Percentiles rank a stretch among this genome's conserved stretches.
These are phyloP conservation scores for Prototheca wickerhamii DNA, from an alignment of 163 green algal genomes.

Conservation along the genomic window DNA sequence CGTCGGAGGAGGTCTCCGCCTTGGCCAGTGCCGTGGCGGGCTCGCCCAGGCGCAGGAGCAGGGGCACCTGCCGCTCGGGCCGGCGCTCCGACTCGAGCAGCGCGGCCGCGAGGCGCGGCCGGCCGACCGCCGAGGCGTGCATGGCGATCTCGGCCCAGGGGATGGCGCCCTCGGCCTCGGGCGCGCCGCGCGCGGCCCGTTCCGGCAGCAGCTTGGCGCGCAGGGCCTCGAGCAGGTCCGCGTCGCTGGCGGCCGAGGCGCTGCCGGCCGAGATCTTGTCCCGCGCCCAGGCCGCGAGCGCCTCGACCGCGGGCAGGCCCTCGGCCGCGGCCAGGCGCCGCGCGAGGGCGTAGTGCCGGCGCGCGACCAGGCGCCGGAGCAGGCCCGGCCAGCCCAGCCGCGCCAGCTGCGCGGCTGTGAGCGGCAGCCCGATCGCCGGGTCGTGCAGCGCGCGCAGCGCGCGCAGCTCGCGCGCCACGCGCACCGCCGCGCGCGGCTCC, in stretches of 20 bases:
- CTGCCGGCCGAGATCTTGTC: slow-evolving; percentile 59
- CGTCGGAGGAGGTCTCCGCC: background rate
- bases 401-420: slow-evolving; percentile 59
- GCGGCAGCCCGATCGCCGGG: slow-evolving; percentile 31
- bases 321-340: slow-evolving; percentile 51
- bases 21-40: slow-evolving; percentile 19
- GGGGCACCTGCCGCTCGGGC: slow-evolving; percentile 48
- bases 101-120: slow-evolving; percentile 49
- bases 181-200: slow-evolving; percentile 2
- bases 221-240: slow-evolving; percentile 50
- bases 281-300: slow-evolving; percentile 77
- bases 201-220: background rate
- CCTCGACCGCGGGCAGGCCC: slow-evolving; percentile 28
- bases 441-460: slow-evolving; percentile 68
- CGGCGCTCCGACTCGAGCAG: slow-evolving; percentile 65
- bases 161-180: slow-evolving; percentile 17
- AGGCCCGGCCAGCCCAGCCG: slow-evolving; percentile 44
- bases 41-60: slow-evolving; percentile 39
- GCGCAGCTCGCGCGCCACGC: slow-evolving; percentile 41
- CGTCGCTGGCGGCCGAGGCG: slow-evolving; percentile 30
- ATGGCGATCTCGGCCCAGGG: slow-evolving; percentile 47
- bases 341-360: slow-evolving; percentile 72
- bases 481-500: slow-evolving; percentile 1
- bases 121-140: slow-evolving; percentile 49
- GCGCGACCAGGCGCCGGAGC: slow-evolving; percentile 56